Base-by-base conservation (phyloP, 495 filamentous ascomycete genomes). In the Penicillium samsonianum region DNA sequence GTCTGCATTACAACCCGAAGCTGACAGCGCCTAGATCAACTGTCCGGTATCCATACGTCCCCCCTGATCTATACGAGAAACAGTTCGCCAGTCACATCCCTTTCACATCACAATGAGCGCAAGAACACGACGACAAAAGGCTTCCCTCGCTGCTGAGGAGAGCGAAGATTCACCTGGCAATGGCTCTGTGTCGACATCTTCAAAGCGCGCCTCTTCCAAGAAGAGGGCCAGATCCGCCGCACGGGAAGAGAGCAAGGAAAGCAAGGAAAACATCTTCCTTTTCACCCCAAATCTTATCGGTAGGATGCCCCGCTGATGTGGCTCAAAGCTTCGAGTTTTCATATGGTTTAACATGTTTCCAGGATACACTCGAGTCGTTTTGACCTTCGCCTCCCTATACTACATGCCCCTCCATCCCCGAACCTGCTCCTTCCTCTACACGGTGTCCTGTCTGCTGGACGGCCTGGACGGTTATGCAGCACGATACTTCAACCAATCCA, bases 351-450 rank as follows among this genome's bases (percentile, higher is more conserved):
- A 55, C 42, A 38, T 16, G 22, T 35, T 65, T 25, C n/a, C 58
- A 96, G 93, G 94, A 61, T 98, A 98, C 75, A 81, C 78, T 54
- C 89, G 94, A 63, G 87, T 98, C 65, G 77, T 97, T 60, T 85
- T 98, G 54, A 90, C 93, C 59, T 77, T 96, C 58, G 90, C 90
- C 38, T 96, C 92, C 48, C 87, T 98, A 58, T 97, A 96, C 79
- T 98, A 95, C 79, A 98, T 98, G 94, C 92, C 92, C 22, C 82
- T 97, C 30, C 94, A 98, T 69, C 94, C 94, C 4, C 86, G 93
- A 66, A 97, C 92, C 23, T 98, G 94, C 77, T 90, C 89, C 50
- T 64, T 91, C 48, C 88, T 98, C 30, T 98, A 98, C 76, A 90
- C 84, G 63, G 78, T 96, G 47, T 96, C 91, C 20, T 98, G 95